Conservation (phyloP, 2,329 filamentous ascomycete genomes). For the Cladophialophora bantiana region DNA sequence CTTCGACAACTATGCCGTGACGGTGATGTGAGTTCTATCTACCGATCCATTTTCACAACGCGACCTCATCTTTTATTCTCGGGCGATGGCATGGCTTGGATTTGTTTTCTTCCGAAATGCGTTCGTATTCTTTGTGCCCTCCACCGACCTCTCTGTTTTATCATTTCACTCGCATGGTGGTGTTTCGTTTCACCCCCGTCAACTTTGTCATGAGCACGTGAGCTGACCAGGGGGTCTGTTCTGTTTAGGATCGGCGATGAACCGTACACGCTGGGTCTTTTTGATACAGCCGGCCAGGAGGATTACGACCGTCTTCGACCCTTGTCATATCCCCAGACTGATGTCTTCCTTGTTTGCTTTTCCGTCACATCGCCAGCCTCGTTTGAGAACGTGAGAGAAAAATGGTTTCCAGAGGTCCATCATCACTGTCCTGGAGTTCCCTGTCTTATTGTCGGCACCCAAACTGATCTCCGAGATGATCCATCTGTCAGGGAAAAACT, state of each 20-base stretch:
- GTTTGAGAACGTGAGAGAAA: constrained; percentile 98
- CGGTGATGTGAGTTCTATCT: constrained; percentile 81
- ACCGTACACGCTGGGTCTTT: constrained; percentile 94
- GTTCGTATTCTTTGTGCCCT: not conserved
- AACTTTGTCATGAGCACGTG: constrained; percentile 1
- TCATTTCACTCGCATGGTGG: not conserved
- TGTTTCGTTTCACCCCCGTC: not conserved
- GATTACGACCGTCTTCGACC: constrained; percentile 98
- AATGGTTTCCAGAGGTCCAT: constrained; percentile 98
- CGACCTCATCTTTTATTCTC: not conserved
- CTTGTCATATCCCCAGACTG: constrained; percentile 96
- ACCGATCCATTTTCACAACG: not conserved
- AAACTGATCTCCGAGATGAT: constrained; percentile 94
- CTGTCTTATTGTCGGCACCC: constrained; percentile 96
- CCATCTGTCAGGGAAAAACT: constrained; percentile 87
- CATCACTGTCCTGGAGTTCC: constrained; percentile 98
- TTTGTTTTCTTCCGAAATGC: not conserved
- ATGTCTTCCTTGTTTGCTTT: constrained; percentile 98
- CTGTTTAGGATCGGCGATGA: constrained; percentile 91
- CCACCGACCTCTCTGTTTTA: not conserved
- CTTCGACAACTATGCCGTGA: constrained; percentile 99
- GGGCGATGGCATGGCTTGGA: constrained; percentile 2
- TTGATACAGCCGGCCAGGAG: constrained; percentile 98
- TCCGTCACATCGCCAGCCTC: constrained; percentile 96
- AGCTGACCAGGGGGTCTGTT: constrained; percentile 31